Evolutionary conservation across 2,329 filamentous ascomycete genomes (phyloP), one percentile per base, ranked within the genome.

Genomic region (Exophiala phaeomuriformis): DNA sequence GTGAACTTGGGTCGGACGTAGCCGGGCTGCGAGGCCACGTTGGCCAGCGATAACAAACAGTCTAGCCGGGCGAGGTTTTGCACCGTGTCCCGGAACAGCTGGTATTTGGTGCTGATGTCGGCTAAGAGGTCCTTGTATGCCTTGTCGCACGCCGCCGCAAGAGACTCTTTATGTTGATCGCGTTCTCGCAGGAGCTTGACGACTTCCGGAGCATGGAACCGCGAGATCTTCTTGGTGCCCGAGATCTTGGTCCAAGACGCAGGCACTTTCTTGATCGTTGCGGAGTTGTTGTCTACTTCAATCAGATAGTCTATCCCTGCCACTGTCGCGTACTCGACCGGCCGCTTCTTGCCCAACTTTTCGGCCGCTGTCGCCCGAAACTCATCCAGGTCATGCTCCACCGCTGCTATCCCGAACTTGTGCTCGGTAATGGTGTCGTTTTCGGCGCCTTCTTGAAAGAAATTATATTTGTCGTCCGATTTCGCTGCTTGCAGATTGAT

Each of bases 241-340:
- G 86, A 94, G 64, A 97, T 88, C 70, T 98, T 97, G 59, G 81
- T 78, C 93, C 93, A 98, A 0, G 88, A 94, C 3, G 93, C 91
- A 0, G 93, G 93, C 0, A 98, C 89, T 53, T 85, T 82, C 67
- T 90, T 93, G 56, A 96, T 78, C 50, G 88, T 81, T 1, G 78
- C 69, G 7, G 72, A 74, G 27, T 65, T 77, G 68, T 95, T 96
- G 61, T 87, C 79, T 4, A 98, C 86, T 70, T 97, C 93, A 64
- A 98, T 88, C 19, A 98, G 80, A 66, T 89, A 98, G 67, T 97
- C 93, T 62, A 97, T 95, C 5, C 90, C 90, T 1, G 89, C 81
- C 5, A 93, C 87, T 0, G 88, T 93, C 29, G 83, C 82, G 66
- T 95, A 98, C 3, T 84, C 77, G 27, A 93, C 80, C 43, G 82